Base-by-base conservation (phyloP, 495 filamentous ascomycete species). In the Thozetella sp. region DNA sequence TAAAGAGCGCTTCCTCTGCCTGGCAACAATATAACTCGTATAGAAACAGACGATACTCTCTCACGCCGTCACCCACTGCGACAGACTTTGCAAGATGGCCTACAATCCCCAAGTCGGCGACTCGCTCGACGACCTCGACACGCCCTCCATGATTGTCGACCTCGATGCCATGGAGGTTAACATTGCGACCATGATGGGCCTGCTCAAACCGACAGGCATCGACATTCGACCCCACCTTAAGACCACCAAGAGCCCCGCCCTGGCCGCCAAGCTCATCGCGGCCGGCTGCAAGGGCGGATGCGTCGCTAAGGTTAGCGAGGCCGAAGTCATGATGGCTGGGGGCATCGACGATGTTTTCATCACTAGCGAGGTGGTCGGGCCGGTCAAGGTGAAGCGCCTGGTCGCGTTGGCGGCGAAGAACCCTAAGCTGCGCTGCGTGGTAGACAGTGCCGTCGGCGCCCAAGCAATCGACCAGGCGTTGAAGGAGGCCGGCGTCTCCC, bases 141-240 rank as follows among this genome's bases (percentile, higher is more conserved):
- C 71, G 13, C 71, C 71, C 1, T 71, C 68, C 26, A 72, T 74
- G 65, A 70, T 74, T 25, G 71, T 74, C 50, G 67, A 71, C 45
- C 64, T 74, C 37, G 65, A 65, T 40, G 25, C 66, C 6, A 71
- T 74, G 68, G 67, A 74, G 60, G 58, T 34, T 45, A 74, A 74
- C 56, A 70, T 74, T 60, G 11, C 30, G 26, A 66, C 64, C 27
- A 57, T 74, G n/a, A 60, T 72, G 40, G 43, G 17, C 40, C 22
- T 34, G n/a, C 67, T 74, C 20, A 57, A 59, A 1, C 68, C 64
- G 6, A 65, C 60, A 9, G 65, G 69, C 54, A 46, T 69, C 43
- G 19, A 56, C 55, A 67, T 74, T 52, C 63, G 71, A 1, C 71
- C 71, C 1, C 71, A 74, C 50, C 62, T 71, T 25, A 74, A 74